A percentile compares a stretch with the other conserved stretches of the same genome.
Evolutionary conservation across 768 basidiomycete genomes (phyloP).

Genomic region (Leccinum incarnatum): DNA sequence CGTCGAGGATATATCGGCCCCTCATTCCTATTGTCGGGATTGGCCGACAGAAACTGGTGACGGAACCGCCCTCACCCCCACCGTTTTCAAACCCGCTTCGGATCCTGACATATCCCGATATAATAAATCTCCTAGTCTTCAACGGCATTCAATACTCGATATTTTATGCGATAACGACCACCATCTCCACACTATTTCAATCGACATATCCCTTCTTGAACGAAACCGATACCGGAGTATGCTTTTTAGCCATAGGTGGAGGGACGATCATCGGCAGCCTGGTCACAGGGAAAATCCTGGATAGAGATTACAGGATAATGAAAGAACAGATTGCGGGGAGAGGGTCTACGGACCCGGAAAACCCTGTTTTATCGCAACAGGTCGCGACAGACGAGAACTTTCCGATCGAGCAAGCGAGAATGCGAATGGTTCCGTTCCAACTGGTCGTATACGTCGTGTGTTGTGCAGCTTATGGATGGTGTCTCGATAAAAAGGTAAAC

Average conservation of each 20-base stretch:
- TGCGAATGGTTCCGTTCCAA: constrained; percentile 45
- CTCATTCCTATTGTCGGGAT: constrained; percentile 25
- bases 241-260: constrained; percentile 72
- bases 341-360: constrained; percentile 21
- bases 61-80: constrained; percentile 8
- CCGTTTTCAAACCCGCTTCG: constrained; percentile 38
- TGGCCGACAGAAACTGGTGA: constrained; percentile 14
- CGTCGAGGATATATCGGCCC: constrained; percentile 27
- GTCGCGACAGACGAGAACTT: constrained; percentile 40
- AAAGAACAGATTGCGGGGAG: constrained; percentile 20
- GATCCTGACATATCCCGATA: constrained; percentile 38
- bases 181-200: constrained; percentile 50
- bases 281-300: constrained; percentile 60
- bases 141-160: constrained; percentile 54
- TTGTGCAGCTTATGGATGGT: constrained; percentile 61
- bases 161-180: constrained; percentile 46
- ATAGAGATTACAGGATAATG: constrained; percentile 57
- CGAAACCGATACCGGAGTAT: constrained; percentile 62
- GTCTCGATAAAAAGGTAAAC: constrained; percentile 44
- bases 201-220: constrained; percentile 46
- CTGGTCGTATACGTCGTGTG: constrained; percentile 38
- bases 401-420: constrained; percentile 59
- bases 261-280: constrained; percentile 64
- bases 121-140: constrained; percentile 42
- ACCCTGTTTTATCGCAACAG: constrained; percentile 17